Percentiles rank a stretch among this genome's conserved stretches.
Conservation (phyloP, 192 early-diverging fungal genomes). For the Entomortierella beljakovae region DNA sequence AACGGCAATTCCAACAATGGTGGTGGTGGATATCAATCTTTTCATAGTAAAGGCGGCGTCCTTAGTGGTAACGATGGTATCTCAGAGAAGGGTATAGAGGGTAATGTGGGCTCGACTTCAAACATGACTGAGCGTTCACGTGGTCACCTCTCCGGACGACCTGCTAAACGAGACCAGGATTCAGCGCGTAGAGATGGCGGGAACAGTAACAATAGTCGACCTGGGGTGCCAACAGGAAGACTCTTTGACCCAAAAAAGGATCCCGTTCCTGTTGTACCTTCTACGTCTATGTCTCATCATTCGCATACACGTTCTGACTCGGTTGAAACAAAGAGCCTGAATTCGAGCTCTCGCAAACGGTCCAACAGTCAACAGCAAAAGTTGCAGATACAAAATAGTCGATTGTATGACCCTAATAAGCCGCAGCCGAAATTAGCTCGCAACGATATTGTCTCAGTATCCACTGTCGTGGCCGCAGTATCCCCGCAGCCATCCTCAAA, state of each 20-base stretch:
- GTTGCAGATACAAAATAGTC: conserved; percentile 13
- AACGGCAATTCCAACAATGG: conserved; percentile 5
- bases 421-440: conserved; percentile 40
- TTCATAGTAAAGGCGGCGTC: background rate
- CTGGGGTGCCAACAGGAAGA: conserved; percentile 7
- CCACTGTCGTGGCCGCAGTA: conserved; percentile 8
- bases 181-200: conserved; percentile 9
- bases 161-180: conserved; percentile 19
- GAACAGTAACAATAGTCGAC: conserved; percentile 11
- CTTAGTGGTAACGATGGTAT: background rate
- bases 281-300: conserved; percentile 3
- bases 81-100: conserved; percentile 25
- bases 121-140: conserved; percentile 18
- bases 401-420: conserved; percentile 42
- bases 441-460: background rate
- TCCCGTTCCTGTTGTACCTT: conserved; percentile 37
- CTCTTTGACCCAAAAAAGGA: conserved; percentile 49
- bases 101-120: background rate
- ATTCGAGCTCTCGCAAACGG: conserved; percentile 3
- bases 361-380: conserved; percentile 2
- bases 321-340: conserved; percentile 19
- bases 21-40: background rate
- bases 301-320: background rate
- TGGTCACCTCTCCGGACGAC: conserved; percentile 16
- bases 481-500: background rate